Conservation (phyloP, 768 basidiomycete genomes). For the Rhodotorula kratochvilovae region DNA sequence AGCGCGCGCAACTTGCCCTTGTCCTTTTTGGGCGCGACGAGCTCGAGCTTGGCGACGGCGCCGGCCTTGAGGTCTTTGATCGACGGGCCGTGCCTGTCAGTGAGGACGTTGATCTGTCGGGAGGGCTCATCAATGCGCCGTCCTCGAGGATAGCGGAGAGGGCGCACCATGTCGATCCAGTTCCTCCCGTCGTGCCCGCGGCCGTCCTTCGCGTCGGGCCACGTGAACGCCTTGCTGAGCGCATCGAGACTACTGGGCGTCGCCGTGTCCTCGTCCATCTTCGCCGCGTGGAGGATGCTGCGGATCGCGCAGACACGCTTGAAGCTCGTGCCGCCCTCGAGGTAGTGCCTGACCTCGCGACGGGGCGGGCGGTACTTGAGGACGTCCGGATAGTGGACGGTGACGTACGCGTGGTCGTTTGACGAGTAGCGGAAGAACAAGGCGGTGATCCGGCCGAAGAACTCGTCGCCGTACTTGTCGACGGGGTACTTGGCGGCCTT, state of each 20-base stretch:
- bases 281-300: not conserved
- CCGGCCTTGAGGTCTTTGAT: no score
- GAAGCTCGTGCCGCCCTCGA: not conserved
- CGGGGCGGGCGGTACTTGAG: not conserved
- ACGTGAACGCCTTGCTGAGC: not conserved
- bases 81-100: no score
- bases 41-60: no score
- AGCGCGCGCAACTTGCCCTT: no score
- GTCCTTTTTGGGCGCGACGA: no score
- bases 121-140: no score
- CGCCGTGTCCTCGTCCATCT: not conserved
- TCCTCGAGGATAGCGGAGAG: no score
- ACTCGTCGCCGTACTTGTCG: not conserved
- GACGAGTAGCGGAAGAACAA: not conserved
- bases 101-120: no score
- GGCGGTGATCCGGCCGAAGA: not conserved
- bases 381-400: not conserved
- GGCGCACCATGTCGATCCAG: not conserved
- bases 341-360: not conserved
- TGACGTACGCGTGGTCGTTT: rapidly evolving
- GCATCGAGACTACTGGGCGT: not conserved
- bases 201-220: not conserved
- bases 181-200: no score
- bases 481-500: not conserved
- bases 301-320: not conserved